Percentiles rank a stretch among this genome's conserved stretches.
Conservation (phyloP, 202 grass and related monocot genomes). For the Schoenoplectus tabernaemontani region DNA sequence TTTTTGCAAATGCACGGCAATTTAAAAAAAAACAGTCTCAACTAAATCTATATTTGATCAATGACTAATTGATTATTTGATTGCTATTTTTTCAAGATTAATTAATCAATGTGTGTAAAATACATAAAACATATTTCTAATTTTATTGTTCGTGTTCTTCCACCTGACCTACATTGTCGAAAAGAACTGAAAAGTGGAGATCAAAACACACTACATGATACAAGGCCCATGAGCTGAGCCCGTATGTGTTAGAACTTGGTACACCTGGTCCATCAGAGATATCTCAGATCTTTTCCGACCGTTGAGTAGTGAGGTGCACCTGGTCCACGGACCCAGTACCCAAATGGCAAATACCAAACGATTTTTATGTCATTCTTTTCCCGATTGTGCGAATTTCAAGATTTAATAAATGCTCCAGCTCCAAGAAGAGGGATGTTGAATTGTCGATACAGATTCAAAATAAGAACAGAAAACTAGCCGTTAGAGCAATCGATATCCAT, state of each 20-base stretch:
- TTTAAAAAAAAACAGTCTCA: too few species aligned
- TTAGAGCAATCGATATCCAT: neutral
- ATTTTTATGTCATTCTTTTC: neutral
- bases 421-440: too few species aligned
- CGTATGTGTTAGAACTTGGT: neutral
- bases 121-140: too few species aligned
- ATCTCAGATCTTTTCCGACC: neutral
- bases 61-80: too few species aligned
- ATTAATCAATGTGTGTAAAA: too few species aligned
- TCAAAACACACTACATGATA: neutral
- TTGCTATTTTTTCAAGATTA: too few species aligned
- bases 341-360: neutral
- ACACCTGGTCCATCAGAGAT: neutral
- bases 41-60: too few species aligned
- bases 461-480: constrained; percentile 1
- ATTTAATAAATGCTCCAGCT: constrained; percentile 11
- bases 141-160: too few species aligned
- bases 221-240: neutral
- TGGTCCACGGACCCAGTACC: too few species aligned
- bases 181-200: neutral
- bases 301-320: neutral
- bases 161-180: neutral
- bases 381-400: neutral
- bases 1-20: too few species aligned
- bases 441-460: neutral